Conservation (phyloP, 1,284 basidiomycete species). For the Meripilus lineatus region DNA sequence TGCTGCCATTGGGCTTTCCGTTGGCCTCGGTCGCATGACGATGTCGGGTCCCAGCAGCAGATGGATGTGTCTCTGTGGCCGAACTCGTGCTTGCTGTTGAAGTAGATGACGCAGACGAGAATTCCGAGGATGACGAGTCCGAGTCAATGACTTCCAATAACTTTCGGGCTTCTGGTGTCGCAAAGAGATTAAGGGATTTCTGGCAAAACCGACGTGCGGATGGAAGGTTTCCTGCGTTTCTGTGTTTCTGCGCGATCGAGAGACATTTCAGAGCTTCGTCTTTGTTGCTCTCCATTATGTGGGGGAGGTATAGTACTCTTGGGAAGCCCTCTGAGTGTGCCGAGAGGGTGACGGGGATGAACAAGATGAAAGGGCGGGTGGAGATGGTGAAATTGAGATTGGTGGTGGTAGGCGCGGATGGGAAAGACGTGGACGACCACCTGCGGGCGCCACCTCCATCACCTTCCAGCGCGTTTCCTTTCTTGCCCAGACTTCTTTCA, state of each 20-base stretch:
- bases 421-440: too few relatives aligned
- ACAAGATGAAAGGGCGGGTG: too few relatives aligned
- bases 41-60: constrained; percentile 60
- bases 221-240: constrained; percentile 63
- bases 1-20: constrained; percentile 22
- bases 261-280: constrained; percentile 85
- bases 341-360: too few relatives aligned
- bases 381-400: too few relatives aligned
- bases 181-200: constrained; percentile 84
- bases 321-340: too few relatives aligned
- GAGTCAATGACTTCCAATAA: constrained; percentile 64
- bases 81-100: constrained; percentile 19
- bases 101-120: constrained; percentile 23
- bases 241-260: constrained; percentile 71
- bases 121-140: constrained; percentile 30
- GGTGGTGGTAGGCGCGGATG: too few relatives aligned
- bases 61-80: constrained; percentile 62
- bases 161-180: constrained; percentile 73
- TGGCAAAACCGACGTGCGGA: constrained; percentile 87
- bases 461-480: too few relatives aligned
- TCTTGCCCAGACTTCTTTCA: too few relatives aligned
- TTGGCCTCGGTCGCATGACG: constrained; percentile 27
- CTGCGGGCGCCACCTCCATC: too few relatives aligned
- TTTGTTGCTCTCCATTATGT: constrained; percentile 84
- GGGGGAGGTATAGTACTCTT: too few relatives aligned